Base-by-base conservation (phyloP, 2,329 filamentous ascomycete species). In the Escovopsis sp. region DNA sequence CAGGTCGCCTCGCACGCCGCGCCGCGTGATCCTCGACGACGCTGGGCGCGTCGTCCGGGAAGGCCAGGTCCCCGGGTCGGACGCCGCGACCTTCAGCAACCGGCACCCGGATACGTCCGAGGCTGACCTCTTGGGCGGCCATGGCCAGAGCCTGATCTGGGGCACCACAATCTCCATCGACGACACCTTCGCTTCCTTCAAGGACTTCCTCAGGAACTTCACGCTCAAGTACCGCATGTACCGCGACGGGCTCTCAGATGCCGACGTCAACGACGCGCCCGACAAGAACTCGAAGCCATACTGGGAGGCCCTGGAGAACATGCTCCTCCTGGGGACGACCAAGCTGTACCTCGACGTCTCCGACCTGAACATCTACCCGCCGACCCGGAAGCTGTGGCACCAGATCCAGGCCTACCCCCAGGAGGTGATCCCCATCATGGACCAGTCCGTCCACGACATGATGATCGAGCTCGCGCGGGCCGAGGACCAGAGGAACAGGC, bases 341-440 rank as follows among this genome's bases (percentile, higher is more conserved):
- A 82, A 83, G 45, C 72, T 98, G 35, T 95, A 95, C 57, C 65
- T 98, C 35, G 87, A 98, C 58, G 77, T 88, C 42, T 78, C 77
- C 44, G 93, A 98, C 53, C 70, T 98, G 46, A 94, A 93, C 59
- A 74, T 88, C 11, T 98, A 95, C 58, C 91, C 93, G 3, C 80
- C 86, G 1, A 96, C 91, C 0, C 71, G 82, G 53, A 96, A 96
- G 65, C 69, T 98, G 43, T 96, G 87, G 85, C 85, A 96, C 59
- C 93, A 98, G 61, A 70, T 93, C 45, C 85, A 94, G 59, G 81
- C 84, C 12, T 98, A 95, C 56, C 91, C 91, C 0, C 87, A 91
- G 56, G 91, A 98, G 70, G 88, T 98, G 42, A 83, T 98, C 37
- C 88, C 89, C 3, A 72, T 96, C 38, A 94, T 98, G 82, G 93